Evolutionary conservation across 2,329 filamentous ascomycete species (phyloP), one percentile per base, ranked within the genome.

Genomic region (Boeremia exigua): DNA sequence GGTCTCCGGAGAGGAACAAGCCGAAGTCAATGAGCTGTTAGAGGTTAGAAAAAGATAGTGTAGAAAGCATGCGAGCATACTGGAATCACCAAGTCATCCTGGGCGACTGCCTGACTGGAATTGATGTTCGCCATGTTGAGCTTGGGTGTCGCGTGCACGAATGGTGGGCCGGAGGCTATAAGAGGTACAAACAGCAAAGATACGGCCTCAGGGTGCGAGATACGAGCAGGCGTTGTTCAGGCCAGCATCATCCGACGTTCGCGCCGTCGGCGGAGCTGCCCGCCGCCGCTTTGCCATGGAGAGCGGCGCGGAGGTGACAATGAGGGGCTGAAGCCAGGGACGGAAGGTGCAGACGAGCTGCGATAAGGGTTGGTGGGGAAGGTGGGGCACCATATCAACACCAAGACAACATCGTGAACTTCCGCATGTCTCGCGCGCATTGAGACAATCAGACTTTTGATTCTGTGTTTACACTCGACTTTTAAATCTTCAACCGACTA

Each of bases 11-110:
- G 45, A 91, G 84, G 75, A 93, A 95, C 38, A 81, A 81, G 11
- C 85, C 86, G 73, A 96, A 93, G 80, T 96, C 87, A 70, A 93
- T 90, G 66, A 92, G 82, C 89, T 92, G 55, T 6, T 2, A 6
- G 17, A 27, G 5, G 37, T 59, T 32, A 58, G 46, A 25, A 0
- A 30, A 10, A 19, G 12, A 1, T 14, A 3, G 64, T 92, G 82
- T 88, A 91, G 52, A 11, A 3, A 4, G n/a, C 17, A 6, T 27
- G 44, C 19, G 9, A n/a, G 48, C 63, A 33, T 65, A 75, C 75
- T 3, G 75, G 75, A 43, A 77, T 77, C 47, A 74, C 68, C 19
- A 77, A 59, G 43, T 76, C 70, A 48, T 77, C 75, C 53, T 77
- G 71, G 11, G 72, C 68, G 40, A 77, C 75, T 12, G 74, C 75